phyloP scores from a whole-genome alignment of 495 filamentous ascomycete species.

The Lineolata rhizophorae region DNA sequence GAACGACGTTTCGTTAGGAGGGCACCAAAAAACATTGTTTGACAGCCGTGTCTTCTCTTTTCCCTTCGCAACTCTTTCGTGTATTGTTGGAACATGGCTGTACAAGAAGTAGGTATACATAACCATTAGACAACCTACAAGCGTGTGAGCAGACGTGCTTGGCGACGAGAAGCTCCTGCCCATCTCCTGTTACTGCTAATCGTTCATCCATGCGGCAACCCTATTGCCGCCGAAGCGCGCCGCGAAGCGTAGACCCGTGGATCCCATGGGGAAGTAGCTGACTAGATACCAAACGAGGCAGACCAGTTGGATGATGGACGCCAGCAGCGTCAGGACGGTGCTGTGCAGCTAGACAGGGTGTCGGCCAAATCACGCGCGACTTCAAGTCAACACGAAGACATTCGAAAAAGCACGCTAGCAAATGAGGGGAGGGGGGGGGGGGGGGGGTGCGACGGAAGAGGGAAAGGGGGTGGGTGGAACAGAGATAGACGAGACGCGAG shows the following conservation, averaged over 20 bases:
- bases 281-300: constrained; percentile 84
- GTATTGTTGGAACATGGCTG: too few species aligned
- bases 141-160: too few species aligned
- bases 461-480: constrained; percentile 4
- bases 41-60: too few species aligned
- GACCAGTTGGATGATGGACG: constrained; percentile 60
- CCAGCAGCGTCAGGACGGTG: constrained; percentile 62
- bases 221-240: constrained; percentile 65
- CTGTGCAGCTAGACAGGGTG: constrained; percentile 61
- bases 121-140: too few species aligned
- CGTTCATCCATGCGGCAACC: constrained; percentile 74
- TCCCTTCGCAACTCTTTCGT: too few species aligned
- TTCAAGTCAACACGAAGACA: constrained; percentile 5
- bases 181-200: too few species aligned
- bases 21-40: too few species aligned
- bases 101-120: too few species aligned
- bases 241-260: constrained; percentile 66
- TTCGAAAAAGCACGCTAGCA: constrained; percentile 2
- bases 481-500: too few species aligned
- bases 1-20: too few species aligned
- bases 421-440: not conserved
- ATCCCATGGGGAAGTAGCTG: constrained; percentile 96
- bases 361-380: constrained; percentile 13
- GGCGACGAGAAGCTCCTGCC: too few species aligned
- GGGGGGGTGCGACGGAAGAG: constrained; percentile 1